Evolutionary conservation across 192 early-diverging fungal genomes (phyloP), one percentile per base, ranked within the genome.

Genomic region (Gryganskiella cystojenkinii): DNA sequence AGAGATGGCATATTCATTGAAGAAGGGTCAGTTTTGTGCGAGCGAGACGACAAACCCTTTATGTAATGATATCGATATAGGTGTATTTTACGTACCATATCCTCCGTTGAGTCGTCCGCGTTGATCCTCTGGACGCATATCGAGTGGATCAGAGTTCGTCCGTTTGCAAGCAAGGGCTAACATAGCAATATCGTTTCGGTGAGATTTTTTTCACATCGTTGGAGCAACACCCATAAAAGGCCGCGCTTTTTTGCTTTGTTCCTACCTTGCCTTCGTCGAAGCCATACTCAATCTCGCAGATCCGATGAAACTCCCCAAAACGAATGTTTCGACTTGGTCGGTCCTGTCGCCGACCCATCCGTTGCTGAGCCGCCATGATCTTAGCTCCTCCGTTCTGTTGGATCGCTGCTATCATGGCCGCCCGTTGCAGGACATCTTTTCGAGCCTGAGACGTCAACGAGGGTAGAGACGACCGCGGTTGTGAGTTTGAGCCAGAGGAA

Each of bases 331-430:
- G 50, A 40, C 45, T 67, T 7, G 73, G 73, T 19, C 73, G 65
- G 56, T 76, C 73, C 53, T 76, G 65, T 8, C 73, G 42, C 6
- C 72, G 30, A 4, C 72, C 72, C 9, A 67, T 50, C 17, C 73
- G 42, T n/a, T n/a, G n/a, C 3, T 68, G 71, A 10, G 63, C 52
- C 8, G 60, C 64, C 35, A 76, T 17, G 17, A 76, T 56, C 46
- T 76, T 76, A 27, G 73, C 65, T 10, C 73, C 73, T 20, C 73
- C 65, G n/a, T 76, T 76, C 30, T 76, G 73, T 15, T 76, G 73
- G 33, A 76, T 61, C 3, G 65, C 64, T n/a, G 73, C 73, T 45
- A 76, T 67, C 73, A 76, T 76, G 34, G 73, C 73, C 19, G 64
- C 73, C 1, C 73, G 58, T 37, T 76, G 73, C 54, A 76, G 57